phyloP scores from a whole-genome alignment of 192 early-diverging fungal genomes.

The Coemansia aciculifera region DNA sequence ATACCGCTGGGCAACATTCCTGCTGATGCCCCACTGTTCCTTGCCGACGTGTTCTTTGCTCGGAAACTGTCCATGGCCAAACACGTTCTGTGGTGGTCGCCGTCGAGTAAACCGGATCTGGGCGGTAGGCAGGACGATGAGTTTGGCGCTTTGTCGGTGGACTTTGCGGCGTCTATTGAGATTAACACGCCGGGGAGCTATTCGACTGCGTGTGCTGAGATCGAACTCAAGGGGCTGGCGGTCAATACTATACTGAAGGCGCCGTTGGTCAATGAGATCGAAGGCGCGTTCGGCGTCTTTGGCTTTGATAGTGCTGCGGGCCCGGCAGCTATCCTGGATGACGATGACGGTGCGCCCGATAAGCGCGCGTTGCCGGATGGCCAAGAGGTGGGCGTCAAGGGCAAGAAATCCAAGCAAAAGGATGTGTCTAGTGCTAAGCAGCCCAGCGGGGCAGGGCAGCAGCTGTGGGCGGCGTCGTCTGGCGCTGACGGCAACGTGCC shows the following conservation, averaged over 20 bases:
- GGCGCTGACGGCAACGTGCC: constrained; percentile 38
- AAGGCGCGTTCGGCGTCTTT: constrained; percentile 60
- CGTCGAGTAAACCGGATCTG: constrained; percentile 75
- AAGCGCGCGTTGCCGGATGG: too few species aligned
- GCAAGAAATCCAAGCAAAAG: too few species aligned
- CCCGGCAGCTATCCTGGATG: constrained; percentile 14
- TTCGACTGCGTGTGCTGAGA: constrained; percentile 77
- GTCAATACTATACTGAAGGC: constrained; percentile 83
- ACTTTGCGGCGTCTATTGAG: constrained; percentile 55
- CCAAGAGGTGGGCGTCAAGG: too few species aligned
- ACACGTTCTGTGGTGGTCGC: constrained; percentile 90
- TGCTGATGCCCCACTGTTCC: constrained; percentile 74
- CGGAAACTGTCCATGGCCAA: constrained; percentile 74
- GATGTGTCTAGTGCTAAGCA: not conserved
- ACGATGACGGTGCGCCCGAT: constrained; percentile 6
- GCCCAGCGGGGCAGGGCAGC: not conserved
- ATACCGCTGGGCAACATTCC: constrained; percentile 90
- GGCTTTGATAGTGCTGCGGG: constrained; percentile 19
- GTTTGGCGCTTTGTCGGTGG: not conserved
- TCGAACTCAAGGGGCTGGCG: constrained; percentile 77
- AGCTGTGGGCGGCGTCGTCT: not conserved
- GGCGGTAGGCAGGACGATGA: constrained; percentile 70
- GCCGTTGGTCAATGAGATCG: constrained; percentile 74
- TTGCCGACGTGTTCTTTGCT: constrained; percentile 84
- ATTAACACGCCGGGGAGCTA: constrained; percentile 78